Conservation (phyloP, 139 green algal genomes). For the Chlorella sp. region DNA sequence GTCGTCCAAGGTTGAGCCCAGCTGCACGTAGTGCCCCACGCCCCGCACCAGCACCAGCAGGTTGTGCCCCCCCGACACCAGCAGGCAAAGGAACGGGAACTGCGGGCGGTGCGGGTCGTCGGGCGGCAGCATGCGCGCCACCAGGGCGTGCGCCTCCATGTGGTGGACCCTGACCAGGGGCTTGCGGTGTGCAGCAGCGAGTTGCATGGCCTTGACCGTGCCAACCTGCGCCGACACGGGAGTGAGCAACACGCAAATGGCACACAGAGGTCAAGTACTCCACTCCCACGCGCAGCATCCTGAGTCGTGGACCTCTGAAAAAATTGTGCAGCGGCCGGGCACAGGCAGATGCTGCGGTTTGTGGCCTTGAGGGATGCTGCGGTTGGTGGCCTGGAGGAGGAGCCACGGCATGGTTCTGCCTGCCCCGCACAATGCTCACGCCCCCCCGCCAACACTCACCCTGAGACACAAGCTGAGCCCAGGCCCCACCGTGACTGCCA, state of each 20-base stretch:
- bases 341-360: too few relatives aligned
- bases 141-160: constrained; percentile 97
- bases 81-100: constrained; percentile 92
- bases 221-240: constrained; percentile 59
- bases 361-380: background rate
- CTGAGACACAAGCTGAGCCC: constrained; percentile 89
- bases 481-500: constrained; percentile 93
- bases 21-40: constrained; percentile 82
- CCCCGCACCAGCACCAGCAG: constrained; percentile 81
- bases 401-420: background rate
- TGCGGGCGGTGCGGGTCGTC: constrained; percentile 2
- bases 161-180: constrained; percentile 90
- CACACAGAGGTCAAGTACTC: too few relatives aligned
- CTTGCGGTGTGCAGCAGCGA: constrained; percentile 56
- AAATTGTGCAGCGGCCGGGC: too few relatives aligned
- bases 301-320: too few relatives aligned
- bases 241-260: background rate
- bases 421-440: background rate
- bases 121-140: constrained; percentile 58
- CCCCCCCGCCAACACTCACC: too few relatives aligned
- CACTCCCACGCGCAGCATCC: too few relatives aligned
- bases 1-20: constrained; percentile 91
- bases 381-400: background rate
- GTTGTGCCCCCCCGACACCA: constrained; percentile 94
- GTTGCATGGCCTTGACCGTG: constrained; percentile 76